Evolutionary conservation across 768 basidiomycete species (phyloP), one percentile per base, ranked within the genome.

Genomic region (Trametes coccinea): DNA sequence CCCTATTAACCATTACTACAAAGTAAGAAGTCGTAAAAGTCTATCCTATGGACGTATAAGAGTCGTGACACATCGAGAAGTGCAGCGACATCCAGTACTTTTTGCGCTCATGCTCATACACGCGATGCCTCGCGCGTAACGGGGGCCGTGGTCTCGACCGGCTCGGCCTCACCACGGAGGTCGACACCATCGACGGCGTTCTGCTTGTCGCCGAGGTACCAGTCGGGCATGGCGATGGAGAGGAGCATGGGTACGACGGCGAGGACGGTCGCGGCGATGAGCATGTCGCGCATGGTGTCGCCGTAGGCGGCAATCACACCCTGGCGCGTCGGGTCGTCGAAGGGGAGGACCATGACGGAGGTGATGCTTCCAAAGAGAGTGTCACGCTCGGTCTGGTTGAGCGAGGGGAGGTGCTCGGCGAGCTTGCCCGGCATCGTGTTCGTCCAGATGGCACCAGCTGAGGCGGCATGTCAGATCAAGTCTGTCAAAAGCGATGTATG

Each of bases 151-250:
- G 14, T 44, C 43, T 44, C 43, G 7, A 16, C 43, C 9, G 13
- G 14, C 9, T 14, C 43, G 43, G 6, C 43, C 54, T 64, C 68
- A 44, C 66, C 68, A 3, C 56, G 47, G 30, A 68, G 49, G 56
- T 61, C 56, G 17, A 53, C 49, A 4, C n/a, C 48, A 22, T 90
- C 88, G 14, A 88, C 80, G 0, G 88, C 87, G 70, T 90, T 92
- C 73, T 92, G 90, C 44, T 75, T 76, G 66, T 89, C 84, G 14
- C 85, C 84, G 53, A 93, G 84, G 61, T 83, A 79, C 79, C 84
- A 87, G 67, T 90, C 76, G 13, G 84, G 83, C 77, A 89, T 85
- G 56, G 83, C 48, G 16, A 60, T 43, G 53, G 63, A 51, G 44
- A 64, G 59, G n/a, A 53, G 37, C 45, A 64, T 44, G 40, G 63